Evolutionary conservation across 768 basidiomycete species (phyloP).

Genomic region (Russula ochroleuca): DNA sequence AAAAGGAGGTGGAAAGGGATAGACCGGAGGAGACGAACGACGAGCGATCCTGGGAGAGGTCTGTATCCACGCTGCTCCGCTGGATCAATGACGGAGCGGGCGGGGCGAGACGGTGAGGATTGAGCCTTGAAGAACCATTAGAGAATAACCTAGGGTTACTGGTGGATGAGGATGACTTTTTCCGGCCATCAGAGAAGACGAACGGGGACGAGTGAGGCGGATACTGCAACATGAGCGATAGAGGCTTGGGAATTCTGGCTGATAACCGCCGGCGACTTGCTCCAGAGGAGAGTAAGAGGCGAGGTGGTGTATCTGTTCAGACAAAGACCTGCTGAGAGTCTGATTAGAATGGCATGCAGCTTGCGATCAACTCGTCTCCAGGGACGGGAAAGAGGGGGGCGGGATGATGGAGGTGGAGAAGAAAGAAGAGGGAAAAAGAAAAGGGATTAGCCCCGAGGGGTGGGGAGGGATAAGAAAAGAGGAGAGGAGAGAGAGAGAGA

Average conservation of each 20-base stretch:
- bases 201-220: constrained; percentile 36
- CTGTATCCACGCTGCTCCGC: constrained; percentile 29
- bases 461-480: constrained; percentile 9
- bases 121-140: constrained; percentile 22
- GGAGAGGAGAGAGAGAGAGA: neutral
- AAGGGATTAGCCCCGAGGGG: neutral
- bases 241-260: constrained; percentile 30
- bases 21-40: constrained; percentile 32
- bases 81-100: constrained; percentile 16
- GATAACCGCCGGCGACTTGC: constrained; percentile 34
- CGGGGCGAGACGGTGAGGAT: constrained; percentile 7
- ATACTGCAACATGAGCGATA: constrained; percentile 37
- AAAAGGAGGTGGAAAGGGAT: constrained; percentile 34
- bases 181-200: constrained; percentile 35
- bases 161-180: constrained; percentile 31
- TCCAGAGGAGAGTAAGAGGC: constrained; percentile 28
- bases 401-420: neutral
- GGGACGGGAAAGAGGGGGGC: neutral
- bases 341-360: constrained; percentile 35
- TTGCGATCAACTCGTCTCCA: constrained; percentile 18
- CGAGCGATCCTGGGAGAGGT: constrained; percentile 34
- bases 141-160: constrained; percentile 21
- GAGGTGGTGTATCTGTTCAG: constrained; percentile 41
- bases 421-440: neutral
- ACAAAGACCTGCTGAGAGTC: constrained; percentile 56